phyloP scores from a whole-genome alignment of 129 eudicot genomes.

The Chrysanthemum seticuspe region DNA sequence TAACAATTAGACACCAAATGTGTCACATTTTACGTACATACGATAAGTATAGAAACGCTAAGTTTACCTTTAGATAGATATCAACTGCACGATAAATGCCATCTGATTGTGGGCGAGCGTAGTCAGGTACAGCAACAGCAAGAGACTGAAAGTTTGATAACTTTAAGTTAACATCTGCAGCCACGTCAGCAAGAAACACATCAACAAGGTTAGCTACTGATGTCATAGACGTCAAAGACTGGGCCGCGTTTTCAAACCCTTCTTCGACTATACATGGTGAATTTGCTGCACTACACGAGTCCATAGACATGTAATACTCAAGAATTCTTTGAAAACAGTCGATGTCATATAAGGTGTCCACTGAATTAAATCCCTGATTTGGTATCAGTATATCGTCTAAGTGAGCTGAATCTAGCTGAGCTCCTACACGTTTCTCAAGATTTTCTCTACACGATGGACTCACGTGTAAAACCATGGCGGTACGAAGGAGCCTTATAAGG shows the following conservation, averaged over 20 bases:
- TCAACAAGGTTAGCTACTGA: conserved; percentile 80
- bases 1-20: neutral
- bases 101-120: conserved; percentile 74
- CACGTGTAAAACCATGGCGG: conserved; percentile 71
- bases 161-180: conserved; percentile 76
- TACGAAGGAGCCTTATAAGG: conserved; percentile 57
- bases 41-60: neutral
- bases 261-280: conserved; percentile 67
- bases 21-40: neutral
- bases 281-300: conserved; percentile 30
- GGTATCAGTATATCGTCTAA: conserved; percentile 77
- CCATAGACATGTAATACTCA: conserved; percentile 65
- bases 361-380: conserved; percentile 58
- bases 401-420: conserved; percentile 68
- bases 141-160: conserved; percentile 64
- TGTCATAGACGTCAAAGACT: conserved; percentile 53
- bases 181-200: conserved; percentile 76
- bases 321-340: conserved; percentile 93
- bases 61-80: conserved; percentile 56
- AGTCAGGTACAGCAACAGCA: conserved; percentile 76
- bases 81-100: conserved; percentile 83
- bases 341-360: conserved; percentile 71
- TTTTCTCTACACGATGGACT: conserved; percentile 68
- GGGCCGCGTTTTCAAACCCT: conserved; percentile 34
- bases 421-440: conserved; percentile 71